Percentiles rank a stretch among this genome's conserved stretches.
These are phyloP conservation scores for Suillus weaverae DNA, from an alignment of 768 basidiomycete genomes.

Conservation along the genomic window DNA sequence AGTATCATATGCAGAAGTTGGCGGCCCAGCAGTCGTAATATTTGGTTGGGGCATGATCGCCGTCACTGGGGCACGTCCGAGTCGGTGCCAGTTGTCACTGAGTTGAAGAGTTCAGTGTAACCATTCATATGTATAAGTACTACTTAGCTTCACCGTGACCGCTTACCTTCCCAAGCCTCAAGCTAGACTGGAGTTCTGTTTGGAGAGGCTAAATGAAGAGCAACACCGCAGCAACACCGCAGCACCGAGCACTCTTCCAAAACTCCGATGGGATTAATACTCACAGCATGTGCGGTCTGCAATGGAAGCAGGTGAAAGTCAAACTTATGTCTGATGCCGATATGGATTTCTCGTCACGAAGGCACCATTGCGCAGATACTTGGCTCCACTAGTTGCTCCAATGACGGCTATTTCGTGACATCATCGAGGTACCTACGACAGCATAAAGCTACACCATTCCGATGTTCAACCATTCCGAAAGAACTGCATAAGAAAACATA, in stretches of 20 bases:
- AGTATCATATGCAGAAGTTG: constrained; percentile 30
- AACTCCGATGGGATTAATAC: too few relatives aligned
- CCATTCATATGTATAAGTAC: constrained; percentile 32
- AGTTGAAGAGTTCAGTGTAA: neutral
- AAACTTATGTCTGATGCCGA: too few relatives aligned
- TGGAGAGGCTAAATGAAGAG: too few relatives aligned
- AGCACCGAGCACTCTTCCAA: too few relatives aligned
- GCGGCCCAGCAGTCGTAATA: neutral
- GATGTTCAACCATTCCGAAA: neutral
- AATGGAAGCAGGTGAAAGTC: too few relatives aligned
- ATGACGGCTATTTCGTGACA: neutral
- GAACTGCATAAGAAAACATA: neutral
- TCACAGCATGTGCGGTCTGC: too few relatives aligned
- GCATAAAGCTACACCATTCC: neutral
- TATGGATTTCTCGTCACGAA: neutral
- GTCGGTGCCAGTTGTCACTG: neutral
- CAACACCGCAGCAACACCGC: too few relatives aligned
- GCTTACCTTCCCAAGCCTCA: too few relatives aligned
- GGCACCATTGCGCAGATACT: neutral
- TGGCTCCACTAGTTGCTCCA: neutral
- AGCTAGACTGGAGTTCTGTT: too few relatives aligned
- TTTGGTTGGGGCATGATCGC: neutral
- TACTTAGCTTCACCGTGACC: too few relatives aligned
- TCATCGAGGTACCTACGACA: neutral
- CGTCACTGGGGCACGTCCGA: neutral